Evolutionary conservation across 164 flowering plant genomes (phyloP).

Genomic region (Tinospora cordifolia): DNA sequence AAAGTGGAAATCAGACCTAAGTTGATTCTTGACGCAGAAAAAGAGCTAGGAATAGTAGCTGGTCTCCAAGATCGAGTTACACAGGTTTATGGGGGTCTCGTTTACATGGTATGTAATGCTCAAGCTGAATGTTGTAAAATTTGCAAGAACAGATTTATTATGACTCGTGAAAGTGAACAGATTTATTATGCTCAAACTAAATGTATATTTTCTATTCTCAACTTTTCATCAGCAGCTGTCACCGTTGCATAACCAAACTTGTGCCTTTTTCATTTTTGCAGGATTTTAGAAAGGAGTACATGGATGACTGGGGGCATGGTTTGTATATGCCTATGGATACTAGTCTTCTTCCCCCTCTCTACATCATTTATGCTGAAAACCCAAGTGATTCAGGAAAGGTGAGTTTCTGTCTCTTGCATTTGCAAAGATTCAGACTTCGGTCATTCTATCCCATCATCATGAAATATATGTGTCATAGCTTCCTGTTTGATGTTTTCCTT

Average conservation of each 20-base stretch:
- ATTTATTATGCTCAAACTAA: no score
- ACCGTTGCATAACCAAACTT: background rate
- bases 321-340: slow-evolving; percentile 67
- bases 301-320: slow-evolving; percentile 83
- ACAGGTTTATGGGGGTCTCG: slow-evolving; percentile 96
- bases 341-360: slow-evolving; percentile 71
- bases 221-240: background rate
- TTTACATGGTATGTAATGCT: slow-evolving; percentile 64
- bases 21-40: slow-evolving; percentile 78
- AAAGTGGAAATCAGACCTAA: slow-evolving; percentile 87
- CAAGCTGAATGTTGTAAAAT: background rate
- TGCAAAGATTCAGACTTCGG: background rate
- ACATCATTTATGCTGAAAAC: slow-evolving; percentile 90
- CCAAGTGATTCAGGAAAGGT: slow-evolving; percentile 99
- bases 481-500: background rate
- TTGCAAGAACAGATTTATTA: background rate
- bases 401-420: slow-evolving; percentile 6
- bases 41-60: slow-evolving; percentile 94
- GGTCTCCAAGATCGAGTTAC: slow-evolving; percentile 98
- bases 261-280: slow-evolving; percentile 17
- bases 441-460: background rate
- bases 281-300: slow-evolving; percentile 75
- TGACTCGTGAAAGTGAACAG: background rate
- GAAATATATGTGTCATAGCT: background rate
- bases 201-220: background rate